Conservation (phyloP, 1,139 yeast genomes). For the Zygoascus sp. region DNA sequence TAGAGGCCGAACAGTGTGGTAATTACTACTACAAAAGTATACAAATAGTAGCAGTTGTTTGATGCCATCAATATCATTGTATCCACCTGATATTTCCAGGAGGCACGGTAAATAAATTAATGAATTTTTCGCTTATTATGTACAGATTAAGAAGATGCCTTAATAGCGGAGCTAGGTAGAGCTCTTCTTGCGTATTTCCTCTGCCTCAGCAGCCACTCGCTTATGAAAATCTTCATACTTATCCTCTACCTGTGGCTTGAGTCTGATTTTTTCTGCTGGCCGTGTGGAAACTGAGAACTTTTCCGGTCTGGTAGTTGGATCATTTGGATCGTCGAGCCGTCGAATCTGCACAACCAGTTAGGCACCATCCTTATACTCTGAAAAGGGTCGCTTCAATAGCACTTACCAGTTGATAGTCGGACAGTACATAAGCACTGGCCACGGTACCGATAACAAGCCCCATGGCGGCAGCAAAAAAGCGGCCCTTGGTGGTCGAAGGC, state of each 20-base stretch:
- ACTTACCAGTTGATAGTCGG: conserved; percentile 35
- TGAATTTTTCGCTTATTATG: too few species aligned
- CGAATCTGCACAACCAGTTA: conserved; percentile 17
- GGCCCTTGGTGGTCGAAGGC: conserved; percentile 30
- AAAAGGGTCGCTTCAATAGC: too few species aligned
- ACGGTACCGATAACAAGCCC: conserved; percentile 33
- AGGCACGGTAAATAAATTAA: too few species aligned
- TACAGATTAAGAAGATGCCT: background rate
- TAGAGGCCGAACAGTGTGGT: too few species aligned
- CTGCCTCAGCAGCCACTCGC: conserved; percentile 13
- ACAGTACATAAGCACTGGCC: conserved; percentile 31
- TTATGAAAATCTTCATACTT: conserved; percentile 9
- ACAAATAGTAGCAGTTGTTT: too few species aligned
- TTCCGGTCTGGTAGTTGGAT: conserved; percentile 25
- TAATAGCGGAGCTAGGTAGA: background rate
- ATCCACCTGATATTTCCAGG: too few species aligned
- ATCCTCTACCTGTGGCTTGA: conserved; percentile 35
- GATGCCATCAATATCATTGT: too few species aligned
- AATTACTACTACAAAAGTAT: too few species aligned
- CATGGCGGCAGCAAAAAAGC: conserved; percentile 31
- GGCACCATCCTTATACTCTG: background rate
- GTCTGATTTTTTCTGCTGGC: conserved; percentile 35
- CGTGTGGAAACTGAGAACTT: conserved; percentile 34
- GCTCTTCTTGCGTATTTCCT: background rate
- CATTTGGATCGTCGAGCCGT: conserved; percentile 33